Base-by-base conservation (phyloP, 768 basidiomycete genomes). In the Harrya chromipes region DNA sequence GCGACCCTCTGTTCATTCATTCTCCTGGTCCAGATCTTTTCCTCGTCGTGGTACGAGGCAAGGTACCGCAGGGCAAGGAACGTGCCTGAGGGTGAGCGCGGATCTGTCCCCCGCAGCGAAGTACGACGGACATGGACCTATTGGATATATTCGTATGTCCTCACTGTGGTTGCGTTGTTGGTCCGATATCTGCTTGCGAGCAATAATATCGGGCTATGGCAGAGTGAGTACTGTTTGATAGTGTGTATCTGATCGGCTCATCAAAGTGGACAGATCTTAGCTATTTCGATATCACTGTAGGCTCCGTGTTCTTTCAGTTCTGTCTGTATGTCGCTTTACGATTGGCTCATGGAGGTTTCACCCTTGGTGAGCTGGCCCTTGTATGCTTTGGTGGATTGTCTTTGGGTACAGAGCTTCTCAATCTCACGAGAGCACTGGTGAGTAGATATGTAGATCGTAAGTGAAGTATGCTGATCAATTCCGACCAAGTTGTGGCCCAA, bases 271-370 rank as follows among this genome's bases (percentile, higher is more conserved):
- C 60, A 95, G 94, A 91, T 68, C 73, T 94, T 62, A 85, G 79
- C 52, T 76, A 79, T 53, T 81, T 89, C 48, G 94, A 97, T 59
- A 75, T 90, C 47, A 69, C 79, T 13, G 71, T 87, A 20, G 79
- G 80, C 31, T 83, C 91, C 2, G 62, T 88, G 37, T 92, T 94
- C 70, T 97, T 87, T 66, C 97, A 97, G 65, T 87, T 94, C 62
- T 83, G 91, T 43, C 74, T 98, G 40, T 99, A 98, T 67, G 76
- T 88, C 40, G 88, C 89, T 36, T 77, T 97, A 36, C 81, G 97
- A 20, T 76, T 99, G 38, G 94, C 94, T 4, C 88, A 97, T 59
- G 81, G 88, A n/a, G 90, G 90, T 11, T 94, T 98, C 70, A 98
- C 94, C 0, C 78, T 99, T 1, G 97, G 97, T 27, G 97, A 99